A percentile compares a stretch with the other conserved stretches of the same genome.
phyloP scores from a whole-genome alignment of 1,139 yeast species.

The Kurtzmaniella natalensis region DNA sequence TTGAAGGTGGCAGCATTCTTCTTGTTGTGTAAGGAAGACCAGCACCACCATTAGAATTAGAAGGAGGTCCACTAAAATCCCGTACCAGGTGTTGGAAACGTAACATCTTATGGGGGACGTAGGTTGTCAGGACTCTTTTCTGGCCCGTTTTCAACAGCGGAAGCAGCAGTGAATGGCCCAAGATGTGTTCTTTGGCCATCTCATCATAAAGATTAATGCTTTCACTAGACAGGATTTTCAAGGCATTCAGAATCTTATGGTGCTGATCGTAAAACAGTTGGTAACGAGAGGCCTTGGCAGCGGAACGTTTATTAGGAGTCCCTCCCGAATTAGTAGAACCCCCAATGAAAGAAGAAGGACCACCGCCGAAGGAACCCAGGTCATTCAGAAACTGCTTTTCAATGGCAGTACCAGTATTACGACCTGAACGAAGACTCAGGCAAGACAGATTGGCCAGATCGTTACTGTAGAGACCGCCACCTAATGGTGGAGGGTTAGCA shows the following conservation, averaged over 20 bases:
- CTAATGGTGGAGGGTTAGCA: conserved; percentile 24
- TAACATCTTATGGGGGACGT: background rate
- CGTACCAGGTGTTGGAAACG: conserved; percentile 1
- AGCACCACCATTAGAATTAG: background rate
- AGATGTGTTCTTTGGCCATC: conserved; percentile 6
- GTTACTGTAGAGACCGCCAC: conserved; percentile 23
- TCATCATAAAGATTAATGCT: conserved; percentile 23
- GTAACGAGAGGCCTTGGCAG: conserved; percentile 48
- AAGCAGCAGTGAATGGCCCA: conserved; percentile 41
- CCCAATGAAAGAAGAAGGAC: background rate
- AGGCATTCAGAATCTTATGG: conserved; percentile 40
- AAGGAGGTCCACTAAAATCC: background rate
- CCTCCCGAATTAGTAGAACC: conserved; percentile 19
- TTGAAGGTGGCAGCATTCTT: conserved; percentile 2
- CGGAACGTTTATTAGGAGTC: conserved; percentile 29
- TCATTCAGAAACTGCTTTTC: conserved; percentile 32
- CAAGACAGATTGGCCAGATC: conserved; percentile 33
- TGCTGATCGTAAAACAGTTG: conserved; percentile 50
- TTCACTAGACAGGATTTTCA: conserved; percentile 41
- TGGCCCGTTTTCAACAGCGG: conserved; percentile 29
- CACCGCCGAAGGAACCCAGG: conserved; percentile 5
- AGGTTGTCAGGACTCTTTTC: conserved; percentile 4
- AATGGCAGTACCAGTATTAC: conserved; percentile 11
- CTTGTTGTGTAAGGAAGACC: background rate
- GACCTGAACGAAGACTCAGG: conserved; percentile 22